Conservation (phyloP, 257 asterid species). For the Henckelia pumila region DNA sequence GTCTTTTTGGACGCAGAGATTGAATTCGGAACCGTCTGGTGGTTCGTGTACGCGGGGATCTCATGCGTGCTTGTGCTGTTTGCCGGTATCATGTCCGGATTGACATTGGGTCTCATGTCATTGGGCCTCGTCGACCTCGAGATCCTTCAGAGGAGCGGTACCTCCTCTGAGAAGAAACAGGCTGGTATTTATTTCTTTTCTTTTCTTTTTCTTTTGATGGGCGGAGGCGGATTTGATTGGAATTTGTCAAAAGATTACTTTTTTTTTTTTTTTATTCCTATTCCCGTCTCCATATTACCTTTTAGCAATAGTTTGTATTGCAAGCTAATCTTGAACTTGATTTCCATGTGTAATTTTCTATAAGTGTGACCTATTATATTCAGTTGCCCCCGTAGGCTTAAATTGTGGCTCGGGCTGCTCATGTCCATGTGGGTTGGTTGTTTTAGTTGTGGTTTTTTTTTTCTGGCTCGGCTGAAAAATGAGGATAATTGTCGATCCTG, state of each 20-base stretch:
- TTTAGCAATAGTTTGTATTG: not conserved
- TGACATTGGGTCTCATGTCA: conserved; percentile 90
- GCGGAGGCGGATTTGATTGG: conserved; percentile 2
- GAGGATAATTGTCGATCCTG: not conserved
- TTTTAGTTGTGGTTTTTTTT: not conserved
- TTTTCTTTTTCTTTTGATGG: too few species aligned
- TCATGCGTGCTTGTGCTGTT: conserved; percentile 75
- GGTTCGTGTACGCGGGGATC: conserved; percentile 75
- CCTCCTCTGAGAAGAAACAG: conserved; percentile 75
- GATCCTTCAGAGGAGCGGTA: conserved; percentile 90
- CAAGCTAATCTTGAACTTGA: not conserved
- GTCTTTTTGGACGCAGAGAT: conserved; percentile 58
- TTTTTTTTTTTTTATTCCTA: not conserved
- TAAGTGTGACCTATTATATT: not conserved
- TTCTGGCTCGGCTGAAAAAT: conserved; percentile 10
- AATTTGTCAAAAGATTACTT: conserved; percentile 3
- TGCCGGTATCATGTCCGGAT: conserved; percentile 94
- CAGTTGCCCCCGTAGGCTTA: not conserved
- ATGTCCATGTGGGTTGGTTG: not conserved
- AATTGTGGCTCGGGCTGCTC: not conserved
- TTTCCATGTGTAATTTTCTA: not conserved
- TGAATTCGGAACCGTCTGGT: conserved; percentile 70
- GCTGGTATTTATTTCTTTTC: too few species aligned
- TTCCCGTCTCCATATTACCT: not conserved
- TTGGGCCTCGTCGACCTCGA: conserved; percentile 91